These are phyloP conservation scores for Allium fistulosum DNA, from an alignment of 106 monocot species.

Conservation along the genomic window DNA sequence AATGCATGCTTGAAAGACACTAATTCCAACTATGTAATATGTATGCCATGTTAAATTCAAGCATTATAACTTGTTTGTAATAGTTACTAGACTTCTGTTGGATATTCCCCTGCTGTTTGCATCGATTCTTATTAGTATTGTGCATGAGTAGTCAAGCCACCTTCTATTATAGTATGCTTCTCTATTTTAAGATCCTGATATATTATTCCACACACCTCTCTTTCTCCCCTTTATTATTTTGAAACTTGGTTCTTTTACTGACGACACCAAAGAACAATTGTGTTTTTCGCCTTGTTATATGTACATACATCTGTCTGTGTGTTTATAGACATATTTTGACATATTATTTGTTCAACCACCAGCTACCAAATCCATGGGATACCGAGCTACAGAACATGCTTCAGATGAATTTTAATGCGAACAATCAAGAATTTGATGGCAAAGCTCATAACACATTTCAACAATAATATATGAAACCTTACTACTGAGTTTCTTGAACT, in stretches of 20 bases:
- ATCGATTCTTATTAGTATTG: too few relatives aligned
- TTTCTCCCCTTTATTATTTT: not conserved
- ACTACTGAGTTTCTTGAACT: too few relatives aligned
- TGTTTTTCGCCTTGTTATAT: not conserved
- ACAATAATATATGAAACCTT: not conserved
- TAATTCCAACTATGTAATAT: not conserved
- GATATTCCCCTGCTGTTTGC: too few relatives aligned
- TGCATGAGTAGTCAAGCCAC: too few relatives aligned
- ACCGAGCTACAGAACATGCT: conserved; percentile 1
- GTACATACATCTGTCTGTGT: not conserved
- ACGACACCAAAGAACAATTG: too few relatives aligned
- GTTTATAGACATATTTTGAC: too few relatives aligned
- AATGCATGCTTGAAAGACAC: not conserved
- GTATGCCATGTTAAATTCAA: too few relatives aligned
- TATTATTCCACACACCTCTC: too few relatives aligned
- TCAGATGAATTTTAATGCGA: conserved; percentile 3
- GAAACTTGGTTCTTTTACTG: not conserved
- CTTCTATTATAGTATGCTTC: not conserved
- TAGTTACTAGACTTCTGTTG: too few relatives aligned
- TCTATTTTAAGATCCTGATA: not conserved
- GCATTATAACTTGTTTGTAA: too few relatives aligned
- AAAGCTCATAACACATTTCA: conserved; percentile 1
- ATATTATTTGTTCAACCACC: not conserved
- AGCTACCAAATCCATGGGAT: conserved; percentile 9
- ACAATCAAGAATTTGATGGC: conserved; percentile 3